phyloP scores from a whole-genome alignment of 2,329 filamentous ascomycete species.

The Aspergillus pseudotamarii region DNA sequence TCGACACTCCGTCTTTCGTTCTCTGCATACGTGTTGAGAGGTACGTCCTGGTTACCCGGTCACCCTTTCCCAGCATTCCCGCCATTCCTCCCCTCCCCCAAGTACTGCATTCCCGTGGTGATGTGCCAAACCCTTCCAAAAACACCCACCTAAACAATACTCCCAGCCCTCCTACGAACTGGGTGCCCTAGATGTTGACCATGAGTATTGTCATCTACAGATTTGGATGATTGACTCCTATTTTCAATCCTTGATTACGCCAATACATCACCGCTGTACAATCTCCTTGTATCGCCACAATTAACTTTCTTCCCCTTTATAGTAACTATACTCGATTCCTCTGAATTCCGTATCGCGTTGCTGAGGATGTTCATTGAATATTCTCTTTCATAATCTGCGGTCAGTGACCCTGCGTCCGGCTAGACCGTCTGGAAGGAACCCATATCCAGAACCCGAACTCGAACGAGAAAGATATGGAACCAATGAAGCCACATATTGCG shows the following conservation, averaged over 20 bases:
- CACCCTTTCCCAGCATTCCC: constrained; percentile 34
- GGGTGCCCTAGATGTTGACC: constrained; percentile 13
- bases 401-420: constrained; percentile 32
- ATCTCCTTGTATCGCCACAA: background rate
- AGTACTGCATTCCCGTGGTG: constrained; percentile 32
- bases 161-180: constrained; percentile 19
- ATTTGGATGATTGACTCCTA: constrained; percentile 9
- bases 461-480: constrained; percentile 31
- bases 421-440: constrained; percentile 5
- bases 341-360: background rate
- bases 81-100: constrained; percentile 25
- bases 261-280: background rate
- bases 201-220: constrained; percentile 7
- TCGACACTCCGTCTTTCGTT: constrained; percentile 4
- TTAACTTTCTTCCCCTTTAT: background rate
- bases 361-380: constrained; percentile 34
- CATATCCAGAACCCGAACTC: background rate
- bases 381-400: constrained; percentile 31
- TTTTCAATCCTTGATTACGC: background rate
- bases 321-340: background rate
- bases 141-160: constrained; percentile 15
- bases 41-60: constrained; percentile 24
- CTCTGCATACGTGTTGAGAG: constrained; percentile 11
- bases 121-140: constrained; percentile 19
- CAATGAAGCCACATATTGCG: constrained; percentile 40